Evolutionary conservation across 139 green algal species (phyloP).

Genomic region (Nannochloris sp.): DNA sequence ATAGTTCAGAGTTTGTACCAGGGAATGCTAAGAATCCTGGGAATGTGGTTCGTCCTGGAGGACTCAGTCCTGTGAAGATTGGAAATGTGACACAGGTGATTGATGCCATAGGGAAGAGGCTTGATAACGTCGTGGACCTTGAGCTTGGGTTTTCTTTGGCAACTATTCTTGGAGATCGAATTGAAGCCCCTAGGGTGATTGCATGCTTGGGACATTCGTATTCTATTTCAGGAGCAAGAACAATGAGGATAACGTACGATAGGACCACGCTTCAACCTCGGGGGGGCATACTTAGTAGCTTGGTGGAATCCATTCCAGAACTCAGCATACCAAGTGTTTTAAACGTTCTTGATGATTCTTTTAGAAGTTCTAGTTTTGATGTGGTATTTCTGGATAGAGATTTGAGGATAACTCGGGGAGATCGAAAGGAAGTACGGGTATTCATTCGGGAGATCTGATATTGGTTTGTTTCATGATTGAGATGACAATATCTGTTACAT

Average conservation of each 20-base stretch:
- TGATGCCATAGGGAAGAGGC: neutral
- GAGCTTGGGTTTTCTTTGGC: conserved; percentile 7
- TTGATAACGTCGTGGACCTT: conserved; percentile 29
- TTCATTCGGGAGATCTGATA: conserved; percentile 15
- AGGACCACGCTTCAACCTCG: conserved; percentile 12
- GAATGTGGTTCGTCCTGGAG: conserved; percentile 10
- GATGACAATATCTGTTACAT: no score
- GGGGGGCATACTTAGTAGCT: conserved; percentile 22
- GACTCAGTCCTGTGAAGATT: conserved; percentile 31
- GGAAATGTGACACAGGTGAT: conserved; percentile 22
- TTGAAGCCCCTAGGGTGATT: conserved; percentile 4
- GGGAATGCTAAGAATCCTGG: conserved; percentile 44
- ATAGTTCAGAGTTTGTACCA: conserved; percentile 32
- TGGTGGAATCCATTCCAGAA: conserved; percentile 31
- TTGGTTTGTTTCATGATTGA: no score
- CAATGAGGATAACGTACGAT: conserved; percentile 23
- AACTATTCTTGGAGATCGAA: neutral
- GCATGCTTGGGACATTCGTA: conserved; percentile 23
- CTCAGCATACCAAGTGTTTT: conserved; percentile 31
- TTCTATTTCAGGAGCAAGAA: conserved; percentile 5
- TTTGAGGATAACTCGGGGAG: conserved; percentile 42
- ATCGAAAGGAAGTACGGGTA: conserved; percentile 30
- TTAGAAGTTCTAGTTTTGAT: conserved; percentile 36
- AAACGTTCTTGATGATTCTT: conserved; percentile 10
- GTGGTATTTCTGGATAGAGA: conserved; percentile 37